Base-by-base conservation (phyloP, 805 yeast genomes). In the Spathaspora girioi region DNA sequence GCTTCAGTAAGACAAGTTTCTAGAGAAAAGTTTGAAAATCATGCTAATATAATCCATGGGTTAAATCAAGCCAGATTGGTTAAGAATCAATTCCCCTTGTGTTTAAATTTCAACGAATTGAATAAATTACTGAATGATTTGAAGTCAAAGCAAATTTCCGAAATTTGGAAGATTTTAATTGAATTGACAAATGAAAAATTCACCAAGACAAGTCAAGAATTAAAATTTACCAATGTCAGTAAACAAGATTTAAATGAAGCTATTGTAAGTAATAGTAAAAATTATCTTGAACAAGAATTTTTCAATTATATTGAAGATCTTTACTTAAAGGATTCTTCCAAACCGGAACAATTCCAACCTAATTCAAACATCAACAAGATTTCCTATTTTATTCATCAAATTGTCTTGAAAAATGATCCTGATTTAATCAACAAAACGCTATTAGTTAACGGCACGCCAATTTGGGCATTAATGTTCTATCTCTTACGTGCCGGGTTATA, bases 401-500 rank as follows among this genome's bases (percentile, higher is more conserved):
- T 75, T 19, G 64, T 73, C 40, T 54, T 62, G 46, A 69, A 66
- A 50, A 70, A 70, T 55, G 59, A 60, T 38, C 52, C 59, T 23
- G 67, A 66, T 18, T 54, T 65, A 41, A 56, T 59, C 53, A 62
- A 62, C n/a, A 66, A 66, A 50, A 72, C 77, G 0, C 60, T 72
- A 50, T 62, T 62, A 50, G 84, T 90, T 20, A 92, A 93, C 67
- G 91, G 91, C 15, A 74, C 81, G 1, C 98, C 98, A 9, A 81
- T 94, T n/a, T 93, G 99, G 99, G 97, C 97, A 0, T 70, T 90
- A 38, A 70, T 94, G 10, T 94, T 87, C 64, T 93, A 89, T 67
- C 73, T 93, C 54, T 66, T 94, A 48, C 83, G 99, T 62, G 84
- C 93, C 2, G 98, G 99, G 1, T 80, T 87, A 56, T 70, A 81